A percentile compares a stretch with the other conserved stretches of the same genome.
phyloP scores from a whole-genome alignment of 805 yeast genomes.

The Starmera caribaea region DNA sequence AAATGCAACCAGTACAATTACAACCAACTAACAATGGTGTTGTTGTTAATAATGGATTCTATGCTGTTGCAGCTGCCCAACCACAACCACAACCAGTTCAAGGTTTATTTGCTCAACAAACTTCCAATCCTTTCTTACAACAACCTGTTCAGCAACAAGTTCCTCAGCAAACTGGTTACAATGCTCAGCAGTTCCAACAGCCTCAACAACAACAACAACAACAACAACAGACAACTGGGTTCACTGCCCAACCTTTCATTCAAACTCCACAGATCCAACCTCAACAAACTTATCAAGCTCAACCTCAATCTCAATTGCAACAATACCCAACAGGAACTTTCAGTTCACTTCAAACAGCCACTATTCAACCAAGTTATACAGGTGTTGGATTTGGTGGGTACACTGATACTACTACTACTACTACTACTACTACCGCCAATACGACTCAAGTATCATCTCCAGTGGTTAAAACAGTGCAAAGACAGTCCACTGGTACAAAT shows the following conservation, averaged over 20 bases:
- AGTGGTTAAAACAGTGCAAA: no score
- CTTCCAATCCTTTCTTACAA: conserved; percentile 15
- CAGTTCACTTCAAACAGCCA: conserved; percentile 9
- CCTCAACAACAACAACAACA: conserved; percentile 2
- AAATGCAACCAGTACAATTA: conserved; percentile 15
- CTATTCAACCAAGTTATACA: conserved; percentile 28
- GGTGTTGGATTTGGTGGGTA: conserved; percentile 57
- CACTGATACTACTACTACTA: conserved; percentile 3
- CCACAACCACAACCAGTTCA: conserved; percentile 11
- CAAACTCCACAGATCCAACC: no score
- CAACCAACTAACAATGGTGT: no score
- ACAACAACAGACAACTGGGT: conserved; percentile 3
- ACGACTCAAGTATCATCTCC: neutral
- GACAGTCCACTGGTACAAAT: conserved; percentile 23
- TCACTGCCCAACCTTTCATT: no score
- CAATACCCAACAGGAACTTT: conserved; percentile 10
- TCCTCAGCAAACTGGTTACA: conserved; percentile 3
- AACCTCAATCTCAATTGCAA: conserved; percentile 18
- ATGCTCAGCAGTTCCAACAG: neutral
- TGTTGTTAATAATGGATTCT: no score
- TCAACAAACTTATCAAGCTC: no score
- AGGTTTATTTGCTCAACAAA: conserved; percentile 15
- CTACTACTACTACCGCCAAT: conserved; percentile 6
- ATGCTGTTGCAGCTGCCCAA: neutral
- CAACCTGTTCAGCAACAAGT: conserved; percentile 8